Evolutionary conservation across 2,329 filamentous ascomycete genomes (phyloP).

Genomic region (Penicillium sp.): DNA sequence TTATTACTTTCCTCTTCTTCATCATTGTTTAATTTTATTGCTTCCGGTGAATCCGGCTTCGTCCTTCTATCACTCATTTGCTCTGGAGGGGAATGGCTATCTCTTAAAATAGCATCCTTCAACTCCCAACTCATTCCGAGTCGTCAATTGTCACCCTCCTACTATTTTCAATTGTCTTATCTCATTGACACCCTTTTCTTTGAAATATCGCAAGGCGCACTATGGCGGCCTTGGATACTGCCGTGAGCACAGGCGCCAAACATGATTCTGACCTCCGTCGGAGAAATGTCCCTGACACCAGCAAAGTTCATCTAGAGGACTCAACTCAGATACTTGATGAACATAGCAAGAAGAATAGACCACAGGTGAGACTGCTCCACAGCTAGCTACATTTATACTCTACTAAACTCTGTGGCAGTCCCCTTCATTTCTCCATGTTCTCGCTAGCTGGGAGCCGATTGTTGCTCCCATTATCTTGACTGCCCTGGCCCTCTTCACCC

Average conservation of each 20-base stretch:
- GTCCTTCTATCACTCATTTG: conserved; percentile 10
- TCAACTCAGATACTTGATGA: conserved; percentile 24
- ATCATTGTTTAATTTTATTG: not conserved
- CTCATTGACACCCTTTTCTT: not conserved
- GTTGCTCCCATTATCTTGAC: conserved; percentile 65
- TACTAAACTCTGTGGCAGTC: conserved; percentile 26
- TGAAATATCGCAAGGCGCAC: conserved; percentile 3
- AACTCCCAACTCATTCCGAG: conserved; percentile 1
- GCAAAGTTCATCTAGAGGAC: conserved; percentile 27
- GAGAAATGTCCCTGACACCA: conserved; percentile 41
- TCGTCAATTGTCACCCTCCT: not conserved
- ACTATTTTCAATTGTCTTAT: not conserved
- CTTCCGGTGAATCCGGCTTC: conserved; percentile 9
- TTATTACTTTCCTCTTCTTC: conserved; percentile 7
- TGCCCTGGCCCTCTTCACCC: conserved; percentile 62
- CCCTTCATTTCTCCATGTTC: conserved; percentile 37
- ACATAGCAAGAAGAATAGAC: conserved; percentile 37
- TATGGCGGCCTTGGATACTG: conserved; percentile 36
- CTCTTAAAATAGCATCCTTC: conserved; percentile 13
- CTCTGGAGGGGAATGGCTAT: conserved; percentile 18
- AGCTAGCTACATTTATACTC: not conserved
- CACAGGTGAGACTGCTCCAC: conserved; percentile 32
- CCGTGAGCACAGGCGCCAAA: conserved; percentile 37
- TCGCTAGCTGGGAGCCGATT: conserved; percentile 62
- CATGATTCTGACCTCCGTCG: conserved; percentile 40